Evolutionary conservation across 345 rosid genomes (phyloP).

Genomic region (Nephelium lappaceum): DNA sequence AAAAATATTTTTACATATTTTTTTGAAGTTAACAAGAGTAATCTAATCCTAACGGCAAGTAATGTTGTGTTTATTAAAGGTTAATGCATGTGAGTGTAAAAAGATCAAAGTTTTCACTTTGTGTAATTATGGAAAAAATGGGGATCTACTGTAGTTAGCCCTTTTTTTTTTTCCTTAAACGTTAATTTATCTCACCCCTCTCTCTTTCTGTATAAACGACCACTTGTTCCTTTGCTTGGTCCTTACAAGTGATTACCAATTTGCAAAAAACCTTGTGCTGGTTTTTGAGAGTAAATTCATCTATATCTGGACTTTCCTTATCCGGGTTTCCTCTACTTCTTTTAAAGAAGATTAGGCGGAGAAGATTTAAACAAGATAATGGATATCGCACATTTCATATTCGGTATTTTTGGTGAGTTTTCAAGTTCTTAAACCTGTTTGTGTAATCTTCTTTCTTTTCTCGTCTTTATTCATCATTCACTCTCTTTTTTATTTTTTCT

Average conservation of each 20-base stretch:
- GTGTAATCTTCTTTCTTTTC: constrained; percentile 9
- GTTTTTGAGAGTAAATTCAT: not conserved
- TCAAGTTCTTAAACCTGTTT: not conserved
- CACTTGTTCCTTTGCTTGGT: constrained; percentile 4
- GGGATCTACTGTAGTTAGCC: too few species aligned
- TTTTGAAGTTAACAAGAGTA: too few species aligned
- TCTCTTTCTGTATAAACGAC: constrained; percentile 31
- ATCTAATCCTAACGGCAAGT: too few species aligned
- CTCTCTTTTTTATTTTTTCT: not conserved
- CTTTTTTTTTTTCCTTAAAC: too few species aligned
- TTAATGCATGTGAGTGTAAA: too few species aligned
- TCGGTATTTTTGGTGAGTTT: constrained; percentile 82
- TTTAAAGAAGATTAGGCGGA: not conserved
- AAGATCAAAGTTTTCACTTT: too few species aligned
- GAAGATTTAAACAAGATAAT: constrained; percentile 26
- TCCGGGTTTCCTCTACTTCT: not conserved
- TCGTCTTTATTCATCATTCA: not conserved
- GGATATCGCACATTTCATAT: constrained; percentile 73
- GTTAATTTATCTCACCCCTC: not conserved
- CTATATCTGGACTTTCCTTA: not conserved
- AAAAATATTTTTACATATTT: too few species aligned
- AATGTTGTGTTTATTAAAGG: too few species aligned
- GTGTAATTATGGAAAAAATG: too few species aligned
- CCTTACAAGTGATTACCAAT: not conserved
- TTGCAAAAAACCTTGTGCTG: not conserved